phyloP scores from a whole-genome alignment of 1,284 basidiomycete species.

The Thelephora terrestris region DNA sequence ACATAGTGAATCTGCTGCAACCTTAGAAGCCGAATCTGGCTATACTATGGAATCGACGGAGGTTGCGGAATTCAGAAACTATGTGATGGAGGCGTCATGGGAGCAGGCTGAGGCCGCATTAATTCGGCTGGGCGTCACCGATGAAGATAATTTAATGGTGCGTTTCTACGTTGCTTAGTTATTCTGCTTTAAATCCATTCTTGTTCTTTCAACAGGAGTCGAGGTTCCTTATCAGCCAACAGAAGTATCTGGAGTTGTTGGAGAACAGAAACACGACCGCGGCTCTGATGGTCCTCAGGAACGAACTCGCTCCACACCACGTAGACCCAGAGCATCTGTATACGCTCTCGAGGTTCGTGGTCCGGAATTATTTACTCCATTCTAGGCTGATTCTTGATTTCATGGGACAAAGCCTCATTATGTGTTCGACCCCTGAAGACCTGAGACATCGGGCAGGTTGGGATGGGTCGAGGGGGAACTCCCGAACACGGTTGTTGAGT shows the following conservation, averaged over 20 bases:
- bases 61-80: conserved; percentile 75
- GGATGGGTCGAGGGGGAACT: conserved; percentile 81
- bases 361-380: neutral
- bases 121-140: conserved; percentile 53
- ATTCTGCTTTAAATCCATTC: conserved; percentile 6
- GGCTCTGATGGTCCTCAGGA: conserved; percentile 79
- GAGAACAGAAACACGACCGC: conserved; percentile 75
- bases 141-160: conserved; percentile 60
- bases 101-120: conserved; percentile 68
- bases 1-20: conserved; percentile 75
- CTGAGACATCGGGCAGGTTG: conserved; percentile 74
- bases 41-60: conserved; percentile 75
- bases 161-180: conserved; percentile 14
- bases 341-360: conserved; percentile 66
- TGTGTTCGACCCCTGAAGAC: conserved; percentile 83
- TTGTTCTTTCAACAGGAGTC: conserved; percentile 47
- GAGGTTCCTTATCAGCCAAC: conserved; percentile 82
- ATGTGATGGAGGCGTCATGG: conserved; percentile 83
- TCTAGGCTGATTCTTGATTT: neutral
- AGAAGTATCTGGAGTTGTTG: conserved; percentile 94
- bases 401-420: conserved; percentile 55
- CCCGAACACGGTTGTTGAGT: conserved; percentile 67
- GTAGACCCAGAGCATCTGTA: conserved; percentile 74
- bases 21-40: conserved; percentile 88
- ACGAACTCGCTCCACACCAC: conserved; percentile 76